phyloP scores from a whole-genome alignment of 306 rosid species.

The Dryas octopetala region DNA sequence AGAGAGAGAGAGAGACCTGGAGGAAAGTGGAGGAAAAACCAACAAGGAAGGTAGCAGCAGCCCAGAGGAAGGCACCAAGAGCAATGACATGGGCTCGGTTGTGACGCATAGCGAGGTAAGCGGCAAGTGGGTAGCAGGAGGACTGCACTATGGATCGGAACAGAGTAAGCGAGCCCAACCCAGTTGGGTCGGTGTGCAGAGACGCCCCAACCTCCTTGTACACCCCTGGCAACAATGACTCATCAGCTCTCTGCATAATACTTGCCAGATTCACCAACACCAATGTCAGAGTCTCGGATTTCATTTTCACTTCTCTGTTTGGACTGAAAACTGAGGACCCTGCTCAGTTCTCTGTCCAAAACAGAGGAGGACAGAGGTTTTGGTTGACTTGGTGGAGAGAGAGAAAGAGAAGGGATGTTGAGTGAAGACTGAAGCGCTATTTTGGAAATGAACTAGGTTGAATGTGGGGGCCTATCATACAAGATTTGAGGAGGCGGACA shows the following conservation, averaged over 20 bases:
- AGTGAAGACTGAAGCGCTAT: neutral
- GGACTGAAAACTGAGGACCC: neutral
- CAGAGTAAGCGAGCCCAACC: slow-evolving; percentile 72
- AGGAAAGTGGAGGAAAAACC: slow-evolving; percentile 63
- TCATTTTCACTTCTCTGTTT: slow-evolving; percentile 39
- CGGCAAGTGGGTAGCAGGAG: slow-evolving; percentile 70
- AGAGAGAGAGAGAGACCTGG: slow-evolving; percentile 37
- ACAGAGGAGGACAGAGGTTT: neutral
- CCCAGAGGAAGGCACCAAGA: slow-evolving; percentile 76
- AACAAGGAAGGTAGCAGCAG: slow-evolving; percentile 67
- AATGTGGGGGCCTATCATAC: neutral
- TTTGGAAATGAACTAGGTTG: neutral
- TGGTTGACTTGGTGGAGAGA: neutral
- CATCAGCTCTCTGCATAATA: slow-evolving; percentile 78
- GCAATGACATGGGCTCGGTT: slow-evolving; percentile 72
- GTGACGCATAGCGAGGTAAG: slow-evolving; percentile 66
- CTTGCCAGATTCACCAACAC: slow-evolving; percentile 64
- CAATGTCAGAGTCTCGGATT: slow-evolving; percentile 53
- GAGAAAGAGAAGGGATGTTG: neutral
- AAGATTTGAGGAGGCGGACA: neutral
- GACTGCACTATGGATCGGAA: slow-evolving; percentile 75
- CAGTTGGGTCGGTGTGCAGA: slow-evolving; percentile 74
- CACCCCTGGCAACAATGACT: slow-evolving; percentile 72
- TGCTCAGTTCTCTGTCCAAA: neutral
- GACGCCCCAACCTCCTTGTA: slow-evolving; percentile 75